phyloP scores from a whole-genome alignment of 768 basidiomycete genomes.

The Calocybe cyanea region DNA sequence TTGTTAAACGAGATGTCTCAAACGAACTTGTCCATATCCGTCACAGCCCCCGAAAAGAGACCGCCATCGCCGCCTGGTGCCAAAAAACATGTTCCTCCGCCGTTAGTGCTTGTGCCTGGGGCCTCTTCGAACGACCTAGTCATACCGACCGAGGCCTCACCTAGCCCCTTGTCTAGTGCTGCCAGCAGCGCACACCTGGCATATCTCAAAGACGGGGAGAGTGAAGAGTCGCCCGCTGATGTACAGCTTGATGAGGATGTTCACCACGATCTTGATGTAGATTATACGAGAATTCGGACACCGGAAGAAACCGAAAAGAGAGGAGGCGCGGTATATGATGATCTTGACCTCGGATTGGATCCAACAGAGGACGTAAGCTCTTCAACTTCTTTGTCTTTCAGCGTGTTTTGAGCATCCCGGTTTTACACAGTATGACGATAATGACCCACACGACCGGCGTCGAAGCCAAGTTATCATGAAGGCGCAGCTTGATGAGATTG shows the following conservation, averaged over 20 bases:
- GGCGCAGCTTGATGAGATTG: conserved; percentile 76
- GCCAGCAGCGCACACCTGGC: conserved; percentile 38
- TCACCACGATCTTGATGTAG: conserved; percentile 40
- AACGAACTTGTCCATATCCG: conserved; percentile 28
- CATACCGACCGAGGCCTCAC: conserved; percentile 26
- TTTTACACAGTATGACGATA: conserved; percentile 52
- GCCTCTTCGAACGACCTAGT: conserved; percentile 25
- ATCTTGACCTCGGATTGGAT: conserved; percentile 47
- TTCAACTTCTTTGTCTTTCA: conserved; percentile 1
- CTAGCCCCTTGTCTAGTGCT: conserved; percentile 22
- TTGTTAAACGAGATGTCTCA: conserved; percentile 39
- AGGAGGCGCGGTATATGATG: conserved; percentile 47
- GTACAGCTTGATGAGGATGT: conserved; percentile 27
- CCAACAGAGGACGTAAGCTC: conserved; percentile 39
- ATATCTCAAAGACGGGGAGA: conserved; percentile 34
- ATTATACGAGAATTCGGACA: conserved; percentile 26
- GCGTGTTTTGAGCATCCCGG: neutral
- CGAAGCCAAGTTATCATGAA: conserved; percentile 74
- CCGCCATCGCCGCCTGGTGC: conserved; percentile 28
- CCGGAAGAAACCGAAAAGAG: conserved; percentile 42
- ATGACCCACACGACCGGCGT: conserved; percentile 71
- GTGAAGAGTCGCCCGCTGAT: conserved; percentile 9
- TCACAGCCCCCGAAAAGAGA: conserved; percentile 32
- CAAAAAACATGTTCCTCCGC: conserved; percentile 52
- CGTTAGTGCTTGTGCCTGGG: conserved; percentile 47